Percentiles rank a stretch among this genome's conserved stretches.
These are phyloP conservation scores for Dactylellina parvicollis DNA, from an alignment of 2,329 filamentous ascomycete species.

Conservation along the genomic window DNA sequence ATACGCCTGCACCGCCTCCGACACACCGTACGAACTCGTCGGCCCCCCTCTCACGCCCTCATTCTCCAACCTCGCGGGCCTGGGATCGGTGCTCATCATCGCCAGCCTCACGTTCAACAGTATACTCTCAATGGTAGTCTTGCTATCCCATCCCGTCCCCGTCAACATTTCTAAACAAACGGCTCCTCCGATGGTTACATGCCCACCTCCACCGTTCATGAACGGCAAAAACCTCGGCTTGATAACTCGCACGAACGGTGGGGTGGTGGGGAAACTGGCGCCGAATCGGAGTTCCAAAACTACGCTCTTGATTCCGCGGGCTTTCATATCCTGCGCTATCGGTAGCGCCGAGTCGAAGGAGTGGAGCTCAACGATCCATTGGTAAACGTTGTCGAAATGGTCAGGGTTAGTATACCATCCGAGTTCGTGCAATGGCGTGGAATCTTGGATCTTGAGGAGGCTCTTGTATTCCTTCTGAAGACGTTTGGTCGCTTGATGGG, in stretches of 20 bases:
- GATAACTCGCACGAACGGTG: slow-evolving; percentile 85
- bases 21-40: slow-evolving; percentile 68
- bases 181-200: slow-evolving; percentile 84
- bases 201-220: slow-evolving; percentile 77
- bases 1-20: slow-evolving; percentile 79
- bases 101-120: slow-evolving; percentile 83
- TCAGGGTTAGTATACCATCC: slow-evolving; percentile 83
- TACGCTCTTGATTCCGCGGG: slow-evolving; percentile 71
- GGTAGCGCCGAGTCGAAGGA: slow-evolving; percentile 77
- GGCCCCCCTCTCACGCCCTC: slow-evolving; percentile 54
- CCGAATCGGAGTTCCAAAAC: slow-evolving; percentile 86
- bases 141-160: slow-evolving; percentile 81
- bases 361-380: slow-evolving; percentile 91
- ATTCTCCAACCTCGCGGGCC: slow-evolving; percentile 73
- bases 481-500: slow-evolving; percentile 69
- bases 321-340: slow-evolving; percentile 78
- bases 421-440: slow-evolving; percentile 71
- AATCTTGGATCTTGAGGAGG: slow-evolving; percentile 72
- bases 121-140: slow-evolving; percentile 78
- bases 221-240: slow-evolving; percentile 82
- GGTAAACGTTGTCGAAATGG: slow-evolving; percentile 78
- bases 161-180: slow-evolving; percentile 79
- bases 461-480: slow-evolving; percentile 73
- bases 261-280: slow-evolving; percentile 76
- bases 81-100: slow-evolving; percentile 71